A percentile compares a stretch with the other conserved stretches of the same genome.
phyloP scores from a whole-genome alignment of 768 basidiomycete species.

The Lentinus brumalis region DNA sequence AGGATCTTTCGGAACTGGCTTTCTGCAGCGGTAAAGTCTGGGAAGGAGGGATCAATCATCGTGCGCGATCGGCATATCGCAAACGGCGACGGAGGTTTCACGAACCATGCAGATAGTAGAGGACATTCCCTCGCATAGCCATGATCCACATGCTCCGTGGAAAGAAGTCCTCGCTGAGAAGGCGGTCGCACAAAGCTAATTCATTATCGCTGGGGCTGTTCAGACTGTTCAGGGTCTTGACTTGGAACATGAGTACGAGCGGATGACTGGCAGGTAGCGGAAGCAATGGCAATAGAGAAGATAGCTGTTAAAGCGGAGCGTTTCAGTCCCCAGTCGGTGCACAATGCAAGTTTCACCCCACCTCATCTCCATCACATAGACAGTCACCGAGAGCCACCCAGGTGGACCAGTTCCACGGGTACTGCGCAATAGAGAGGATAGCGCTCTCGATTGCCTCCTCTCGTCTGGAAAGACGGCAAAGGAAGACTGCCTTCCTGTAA shows the following conservation, averaged over 20 bases:
- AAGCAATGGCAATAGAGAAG: constrained; percentile 45
- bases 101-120: constrained; percentile 90
- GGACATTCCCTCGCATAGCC: constrained; percentile 80
- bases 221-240: constrained; percentile 87
- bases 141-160: constrained; percentile 84
- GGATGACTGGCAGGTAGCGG: constrained; percentile 55
- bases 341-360: constrained; percentile 32
- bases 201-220: constrained; percentile 89
- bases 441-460: constrained; percentile 85
- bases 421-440: constrained; percentile 72
- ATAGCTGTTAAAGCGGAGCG: constrained; percentile 42
- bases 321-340: constrained; percentile 9
- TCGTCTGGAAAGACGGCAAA: constrained; percentile 75
- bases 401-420: constrained; percentile 94
- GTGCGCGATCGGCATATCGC: neutral
- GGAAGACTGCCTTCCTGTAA: constrained; percentile 77
- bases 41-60: constrained; percentile 5
- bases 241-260: constrained; percentile 74
- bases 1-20: constrained; percentile 84
- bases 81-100: constrained; percentile 1
- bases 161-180: constrained; percentile 72
- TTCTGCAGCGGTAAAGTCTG: constrained; percentile 90
- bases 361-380: constrained; percentile 85
- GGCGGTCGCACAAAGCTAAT: constrained; percentile 74
- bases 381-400: constrained; percentile 84